Conservation (phyloP, 345 rosid genomes). For the Ceriops zippeliana region DNA sequence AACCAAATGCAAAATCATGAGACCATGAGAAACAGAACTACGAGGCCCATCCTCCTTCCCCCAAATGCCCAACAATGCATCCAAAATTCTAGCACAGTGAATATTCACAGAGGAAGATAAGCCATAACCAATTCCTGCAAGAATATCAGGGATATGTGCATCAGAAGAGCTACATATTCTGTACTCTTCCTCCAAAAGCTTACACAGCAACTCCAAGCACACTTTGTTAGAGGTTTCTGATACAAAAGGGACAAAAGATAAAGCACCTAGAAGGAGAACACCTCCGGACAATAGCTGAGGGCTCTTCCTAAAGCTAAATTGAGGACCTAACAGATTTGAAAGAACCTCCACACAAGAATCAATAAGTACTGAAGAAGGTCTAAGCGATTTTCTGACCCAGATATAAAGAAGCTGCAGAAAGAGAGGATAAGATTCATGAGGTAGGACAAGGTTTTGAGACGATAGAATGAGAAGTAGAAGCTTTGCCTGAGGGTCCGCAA, state of each 20-base stretch:
- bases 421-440: slow-evolving; percentile 55
- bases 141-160: slow-evolving; percentile 46
- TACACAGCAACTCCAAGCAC: slow-evolving; percentile 59
- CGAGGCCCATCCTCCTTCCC: slow-evolving; percentile 50
- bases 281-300: slow-evolving; percentile 55
- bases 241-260: slow-evolving; percentile 50
- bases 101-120: slow-evolving; percentile 51
- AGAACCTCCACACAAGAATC: slow-evolving; percentile 59
- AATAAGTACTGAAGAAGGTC: slow-evolving; percentile 56
- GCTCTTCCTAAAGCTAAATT: slow-evolving; percentile 29
- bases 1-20: slow-evolving; percentile 76
- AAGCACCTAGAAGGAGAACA: slow-evolving; percentile 65
- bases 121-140: slow-evolving; percentile 85
- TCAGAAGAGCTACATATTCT: slow-evolving; percentile 32
- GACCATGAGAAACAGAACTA: slow-evolving; percentile 50
- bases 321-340: slow-evolving; percentile 32
- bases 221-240: slow-evolving; percentile 47
- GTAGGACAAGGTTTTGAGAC: slow-evolving; percentile 38
- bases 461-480: slow-evolving; percentile 67
- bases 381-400: slow-evolving; percentile 82
- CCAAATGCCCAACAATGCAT: slow-evolving; percentile 60
- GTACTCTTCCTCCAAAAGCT: slow-evolving; percentile 53
- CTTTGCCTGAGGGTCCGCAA: slow-evolving; percentile 92
- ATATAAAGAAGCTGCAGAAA: slow-evolving; percentile 69
- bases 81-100: slow-evolving; percentile 44